Base-by-base conservation (phyloP, 2,329 filamentous ascomycete species). In the Venturia pyrina region DNA sequence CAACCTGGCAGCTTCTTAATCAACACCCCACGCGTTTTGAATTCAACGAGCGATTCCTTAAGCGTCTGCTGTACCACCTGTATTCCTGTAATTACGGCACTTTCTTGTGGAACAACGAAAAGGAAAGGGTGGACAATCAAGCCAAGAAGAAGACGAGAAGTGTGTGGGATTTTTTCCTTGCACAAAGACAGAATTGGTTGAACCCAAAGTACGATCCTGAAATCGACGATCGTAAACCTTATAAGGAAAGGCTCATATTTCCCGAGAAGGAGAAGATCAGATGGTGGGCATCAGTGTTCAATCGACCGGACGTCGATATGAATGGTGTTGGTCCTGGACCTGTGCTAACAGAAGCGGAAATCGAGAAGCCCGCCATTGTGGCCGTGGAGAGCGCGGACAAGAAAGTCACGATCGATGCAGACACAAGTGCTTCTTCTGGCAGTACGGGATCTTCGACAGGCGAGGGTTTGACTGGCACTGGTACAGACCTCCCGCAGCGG, bases 11-110 rank as follows among this genome's bases (percentile, higher is more conserved):
- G 75, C 82, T 99, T 37, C 79, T 96, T 32, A 83, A 90, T 68
- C 95, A 98, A 74, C 82, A 93, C 71, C 92, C 92, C 0, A 89
- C 86, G 7, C 88, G 93, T 0, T 99, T 99, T 73, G 93, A 99
- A 75, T 99, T 92, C 77, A 98, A 96, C 70, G 95, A 98, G 75
- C 87, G 93, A 5, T 98, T 99, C 75, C 79, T 99, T 7, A 85
- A 91, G 34, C 87, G 95, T 24, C 80, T 99, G 3, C 81, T 98
- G 1, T 99, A 98, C 73, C 95, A 99, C 74, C 83, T 96, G 1
- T 93, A 98, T 74, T 93, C 93, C 0, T 96, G 93, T 70, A 95
- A 99, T 74, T 99, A 97, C 69, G 95, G 95, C 59, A 97, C 93
- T 0, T 99, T 99, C 74, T 82, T 99, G 5, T 96, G 90, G 77